Evolutionary conservation across 768 basidiomycete genomes (phyloP).

Genomic region (Leccinellum rugosiceps): DNA sequence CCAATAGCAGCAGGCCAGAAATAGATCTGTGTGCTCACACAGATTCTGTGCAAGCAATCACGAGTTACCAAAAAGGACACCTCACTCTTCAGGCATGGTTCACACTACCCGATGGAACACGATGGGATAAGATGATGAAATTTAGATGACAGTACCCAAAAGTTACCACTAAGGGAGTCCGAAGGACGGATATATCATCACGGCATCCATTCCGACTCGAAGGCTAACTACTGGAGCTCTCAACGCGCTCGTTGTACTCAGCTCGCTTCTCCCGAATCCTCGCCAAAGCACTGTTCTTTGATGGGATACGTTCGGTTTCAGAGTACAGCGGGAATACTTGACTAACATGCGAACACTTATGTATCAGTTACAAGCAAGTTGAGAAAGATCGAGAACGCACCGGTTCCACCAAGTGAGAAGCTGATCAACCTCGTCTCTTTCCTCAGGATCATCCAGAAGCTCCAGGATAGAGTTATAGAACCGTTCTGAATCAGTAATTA

Average conservation of each 20-base stretch:
- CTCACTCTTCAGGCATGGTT: no score
- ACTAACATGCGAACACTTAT: not conserved
- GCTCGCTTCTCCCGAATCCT: not conserved
- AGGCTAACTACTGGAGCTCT: not conserved
- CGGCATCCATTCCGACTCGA: not conserved
- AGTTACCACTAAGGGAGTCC: not conserved
- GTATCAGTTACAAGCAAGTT: not conserved
- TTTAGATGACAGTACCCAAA: not conserved
- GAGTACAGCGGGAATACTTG: not conserved
- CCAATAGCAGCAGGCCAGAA: no score
- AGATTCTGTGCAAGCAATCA: no score
- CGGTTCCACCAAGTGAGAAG: not conserved
- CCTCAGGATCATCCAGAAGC: not conserved
- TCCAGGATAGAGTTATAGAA: conserved; percentile 1
- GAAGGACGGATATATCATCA: not conserved
- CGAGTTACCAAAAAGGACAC: no score
- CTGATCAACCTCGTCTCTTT: not conserved
- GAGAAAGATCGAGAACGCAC: not conserved
- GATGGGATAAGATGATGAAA: no score
- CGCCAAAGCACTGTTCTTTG: not conserved
- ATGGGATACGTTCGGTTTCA: not conserved
- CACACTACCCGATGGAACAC: no score
- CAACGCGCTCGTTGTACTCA: not conserved
- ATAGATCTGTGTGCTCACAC: no score
- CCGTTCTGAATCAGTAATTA: not conserved